Conservation (phyloP, 2,329 filamentous ascomycete species). For the Penicillium digitatum region DNA sequence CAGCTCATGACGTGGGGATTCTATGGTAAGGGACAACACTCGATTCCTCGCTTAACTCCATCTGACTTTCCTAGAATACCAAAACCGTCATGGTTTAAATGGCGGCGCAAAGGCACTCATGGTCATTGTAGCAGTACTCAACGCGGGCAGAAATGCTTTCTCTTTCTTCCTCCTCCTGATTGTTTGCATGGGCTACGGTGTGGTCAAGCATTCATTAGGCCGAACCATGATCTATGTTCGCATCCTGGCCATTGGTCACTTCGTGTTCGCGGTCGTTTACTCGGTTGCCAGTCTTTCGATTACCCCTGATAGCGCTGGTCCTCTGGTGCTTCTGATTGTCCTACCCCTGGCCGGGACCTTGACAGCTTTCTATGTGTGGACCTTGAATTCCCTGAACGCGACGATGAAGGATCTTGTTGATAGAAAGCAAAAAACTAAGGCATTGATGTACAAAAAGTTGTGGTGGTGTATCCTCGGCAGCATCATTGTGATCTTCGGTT, state of each 20-base stretch:
- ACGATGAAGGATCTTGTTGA: slow-evolving; percentile 96
- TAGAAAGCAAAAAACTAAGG: slow-evolving; percentile 89
- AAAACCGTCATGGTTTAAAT: slow-evolving; percentile 85
- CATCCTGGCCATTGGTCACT: slow-evolving; percentile 85
- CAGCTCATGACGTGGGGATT: slow-evolving; percentile 99
- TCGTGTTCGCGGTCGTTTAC: slow-evolving; percentile 91
- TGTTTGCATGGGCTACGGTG: slow-evolving; percentile 98
- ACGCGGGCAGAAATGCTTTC: slow-evolving; percentile 92
- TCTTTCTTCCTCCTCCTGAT: slow-evolving; percentile 97
- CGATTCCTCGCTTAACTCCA: neutral
- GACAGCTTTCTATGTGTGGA: slow-evolving; percentile 98
- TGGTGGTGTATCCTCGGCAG: slow-evolving; percentile 96
- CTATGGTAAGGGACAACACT: slow-evolving; percentile 61
- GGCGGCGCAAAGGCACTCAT: slow-evolving; percentile 78
- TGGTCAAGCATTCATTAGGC: slow-evolving; percentile 88
- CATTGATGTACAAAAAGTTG: slow-evolving; percentile 93
- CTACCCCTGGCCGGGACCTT: slow-evolving; percentile 86
- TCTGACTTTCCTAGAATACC: slow-evolving; percentile 64
- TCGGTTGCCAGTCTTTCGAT: slow-evolving; percentile 84
- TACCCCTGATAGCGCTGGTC: slow-evolving; percentile 82
- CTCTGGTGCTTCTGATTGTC: slow-evolving; percentile 86
- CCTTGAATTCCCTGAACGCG: slow-evolving; percentile 85
- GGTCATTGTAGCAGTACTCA: slow-evolving; percentile 85
- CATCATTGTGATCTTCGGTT: slow-evolving; percentile 92
- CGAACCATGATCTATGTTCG: slow-evolving; percentile 93